Evolutionary conservation across 345 rosid species (phyloP).

Genomic region (Melastoma malabathricum): DNA sequence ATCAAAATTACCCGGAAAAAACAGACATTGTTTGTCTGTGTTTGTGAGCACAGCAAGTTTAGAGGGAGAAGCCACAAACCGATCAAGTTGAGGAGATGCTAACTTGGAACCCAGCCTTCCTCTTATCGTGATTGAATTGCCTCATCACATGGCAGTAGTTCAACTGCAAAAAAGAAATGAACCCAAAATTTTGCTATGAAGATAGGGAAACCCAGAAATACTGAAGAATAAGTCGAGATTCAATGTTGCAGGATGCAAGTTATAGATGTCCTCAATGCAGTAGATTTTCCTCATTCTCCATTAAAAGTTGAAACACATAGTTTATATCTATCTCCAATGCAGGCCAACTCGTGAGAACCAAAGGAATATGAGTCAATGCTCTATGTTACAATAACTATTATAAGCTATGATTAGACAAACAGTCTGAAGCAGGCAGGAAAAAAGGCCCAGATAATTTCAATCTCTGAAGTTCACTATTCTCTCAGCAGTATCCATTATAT

Average conservation of each 20-base stretch:
- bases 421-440: too few species aligned
- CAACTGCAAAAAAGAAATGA: slow-evolving; percentile 5
- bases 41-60: background rate
- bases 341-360: too few species aligned
- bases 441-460: too few species aligned
- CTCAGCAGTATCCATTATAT: background rate
- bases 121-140: slow-evolving; percentile 7
- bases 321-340: too few species aligned
- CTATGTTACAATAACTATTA: too few species aligned
- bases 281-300: too few species aligned
- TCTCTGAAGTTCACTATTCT: background rate
- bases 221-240: background rate
- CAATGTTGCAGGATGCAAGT: background rate
- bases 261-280: too few species aligned
- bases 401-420: too few species aligned
- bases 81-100: slow-evolving; percentile 10
- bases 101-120: slow-evolving; percentile 12
- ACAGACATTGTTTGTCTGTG: background rate
- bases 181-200: background rate
- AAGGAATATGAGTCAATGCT: too few species aligned
- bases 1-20: slow-evolving; percentile 4
- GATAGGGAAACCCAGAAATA: slow-evolving; percentile 1
- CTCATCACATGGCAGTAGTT: slow-evolving; percentile 13
- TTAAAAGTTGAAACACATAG: too few species aligned
- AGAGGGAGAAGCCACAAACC: background rate